phyloP scores from a whole-genome alignment of 1,139 yeast species.

The Candida sojae region DNA sequence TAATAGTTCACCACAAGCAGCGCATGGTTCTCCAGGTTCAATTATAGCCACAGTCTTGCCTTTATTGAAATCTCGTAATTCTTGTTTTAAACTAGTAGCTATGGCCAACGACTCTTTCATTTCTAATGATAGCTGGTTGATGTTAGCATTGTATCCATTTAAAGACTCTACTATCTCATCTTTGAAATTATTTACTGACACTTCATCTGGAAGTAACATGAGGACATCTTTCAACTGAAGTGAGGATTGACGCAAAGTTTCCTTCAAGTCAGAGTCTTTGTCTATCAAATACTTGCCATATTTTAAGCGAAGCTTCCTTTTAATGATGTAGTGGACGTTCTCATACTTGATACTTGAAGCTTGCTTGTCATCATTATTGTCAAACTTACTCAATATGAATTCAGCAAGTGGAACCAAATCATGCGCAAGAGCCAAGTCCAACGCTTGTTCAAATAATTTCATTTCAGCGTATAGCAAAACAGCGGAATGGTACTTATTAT shows the following conservation, averaged over 20 bases:
- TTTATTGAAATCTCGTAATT: slow-evolving; percentile 52
- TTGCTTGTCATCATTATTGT: slow-evolving; percentile 22
- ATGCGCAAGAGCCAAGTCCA: slow-evolving; percentile 66
- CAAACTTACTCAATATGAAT: slow-evolving; percentile 31
- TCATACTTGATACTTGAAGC: slow-evolving; percentile 31
- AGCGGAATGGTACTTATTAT: slow-evolving; percentile 62
- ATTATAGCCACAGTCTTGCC: slow-evolving; percentile 49
- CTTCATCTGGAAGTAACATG: slow-evolving; percentile 81
- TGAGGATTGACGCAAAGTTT: slow-evolving; percentile 21
- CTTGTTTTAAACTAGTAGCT: slow-evolving; percentile 60
- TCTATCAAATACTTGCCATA: slow-evolving; percentile 63
- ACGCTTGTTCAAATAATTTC: slow-evolving; percentile 78
- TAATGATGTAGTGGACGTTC: slow-evolving; percentile 41
- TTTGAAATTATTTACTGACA: slow-evolving; percentile 79
- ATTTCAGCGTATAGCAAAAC: slow-evolving; percentile 65
- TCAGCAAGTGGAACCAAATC: slow-evolving; percentile 61
- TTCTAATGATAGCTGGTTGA: slow-evolving; percentile 65
- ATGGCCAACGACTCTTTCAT: slow-evolving; percentile 75
- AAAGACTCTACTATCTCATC: slow-evolving; percentile 79
- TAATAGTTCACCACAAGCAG: slow-evolving; percentile 65
- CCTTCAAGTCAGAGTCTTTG: slow-evolving; percentile 23
- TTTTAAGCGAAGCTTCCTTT: slow-evolving; percentile 75
- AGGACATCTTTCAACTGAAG: slow-evolving; percentile 78
- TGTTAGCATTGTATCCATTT: slow-evolving; percentile 68
- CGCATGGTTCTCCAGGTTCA: slow-evolving; percentile 86